phyloP scores from a whole-genome alignment of 2,329 filamentous ascomycete genomes.

The Pseudopithomyces maydicus region DNA sequence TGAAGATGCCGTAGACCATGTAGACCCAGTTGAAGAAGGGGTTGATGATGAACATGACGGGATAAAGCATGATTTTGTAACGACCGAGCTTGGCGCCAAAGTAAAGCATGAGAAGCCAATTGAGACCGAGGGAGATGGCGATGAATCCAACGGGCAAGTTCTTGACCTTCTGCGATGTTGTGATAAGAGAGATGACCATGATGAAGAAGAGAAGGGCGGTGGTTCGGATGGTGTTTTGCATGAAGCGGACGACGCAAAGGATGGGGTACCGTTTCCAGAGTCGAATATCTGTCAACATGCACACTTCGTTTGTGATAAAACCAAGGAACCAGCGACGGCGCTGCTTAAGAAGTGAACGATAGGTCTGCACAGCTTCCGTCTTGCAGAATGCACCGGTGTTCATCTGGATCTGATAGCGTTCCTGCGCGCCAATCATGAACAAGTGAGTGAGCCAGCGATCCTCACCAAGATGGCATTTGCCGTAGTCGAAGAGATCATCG shows the following conservation, averaged over 20 bases:
- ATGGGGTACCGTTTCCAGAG: slow-evolving; percentile 91
- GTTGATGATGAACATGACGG: slow-evolving; percentile 92
- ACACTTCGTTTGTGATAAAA: slow-evolving; percentile 97
- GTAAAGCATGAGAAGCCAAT: slow-evolving; percentile 95
- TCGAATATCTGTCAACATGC: slow-evolving; percentile 94
- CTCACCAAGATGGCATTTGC: slow-evolving; percentile 92
- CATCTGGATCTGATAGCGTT: slow-evolving; percentile 95
- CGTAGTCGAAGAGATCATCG: slow-evolving; percentile 94
- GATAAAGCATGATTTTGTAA: slow-evolving; percentile 94
- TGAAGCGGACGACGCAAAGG: slow-evolving; percentile 83
- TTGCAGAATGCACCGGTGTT: slow-evolving; percentile 98
- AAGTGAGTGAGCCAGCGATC: slow-evolving; percentile 97
- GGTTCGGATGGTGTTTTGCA: slow-evolving; percentile 95
- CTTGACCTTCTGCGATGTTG: slow-evolving; percentile 76
- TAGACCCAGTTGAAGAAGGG: slow-evolving; percentile 99
- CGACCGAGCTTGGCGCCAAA: slow-evolving; percentile 85
- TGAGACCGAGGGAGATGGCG: slow-evolving; percentile 86
- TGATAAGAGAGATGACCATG: slow-evolving; percentile 84
- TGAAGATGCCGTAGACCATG: slow-evolving; percentile 97
- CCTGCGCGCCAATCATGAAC: slow-evolving; percentile 96
- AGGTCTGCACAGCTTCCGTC: slow-evolving; percentile 93
- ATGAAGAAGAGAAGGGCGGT: slow-evolving; percentile 94
- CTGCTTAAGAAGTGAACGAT: slow-evolving; percentile 86
- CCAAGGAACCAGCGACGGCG: slow-evolving; percentile 94
- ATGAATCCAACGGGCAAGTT: slow-evolving; percentile 93